These are phyloP conservation scores for Aspergillus hancockii DNA, from an alignment of 495 filamentous ascomycete species.

Conservation along the genomic window DNA sequence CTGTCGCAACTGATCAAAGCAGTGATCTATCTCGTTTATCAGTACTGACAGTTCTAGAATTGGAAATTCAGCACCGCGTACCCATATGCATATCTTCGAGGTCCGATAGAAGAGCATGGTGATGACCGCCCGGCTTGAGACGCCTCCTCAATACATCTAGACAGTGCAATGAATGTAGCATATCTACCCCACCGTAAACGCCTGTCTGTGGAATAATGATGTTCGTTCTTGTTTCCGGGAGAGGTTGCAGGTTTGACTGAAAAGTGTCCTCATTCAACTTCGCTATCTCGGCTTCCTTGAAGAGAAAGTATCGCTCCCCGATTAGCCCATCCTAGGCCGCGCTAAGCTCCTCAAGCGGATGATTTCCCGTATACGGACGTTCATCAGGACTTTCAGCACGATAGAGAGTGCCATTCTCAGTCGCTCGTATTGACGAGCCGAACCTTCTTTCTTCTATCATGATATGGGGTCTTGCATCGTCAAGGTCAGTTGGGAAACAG, in stretches of 20 bases:
- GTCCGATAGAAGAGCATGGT: not conserved
- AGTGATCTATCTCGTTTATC: not conserved
- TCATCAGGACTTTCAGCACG: slow-evolving; percentile 1
- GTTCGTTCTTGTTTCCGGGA: not conserved
- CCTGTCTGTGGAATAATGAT: not conserved
- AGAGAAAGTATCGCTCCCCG: slow-evolving; percentile 1
- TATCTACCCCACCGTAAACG: not conserved
- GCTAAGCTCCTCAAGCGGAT: not conserved
- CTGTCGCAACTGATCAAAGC: slow-evolving; percentile 15
- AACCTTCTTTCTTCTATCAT: not conserved
- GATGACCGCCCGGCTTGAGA: not conserved
- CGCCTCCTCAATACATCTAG: slow-evolving; percentile 1
- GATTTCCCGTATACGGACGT: not conserved
- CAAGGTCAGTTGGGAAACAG: slow-evolving; percentile 4
- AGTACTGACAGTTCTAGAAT: not conserved
- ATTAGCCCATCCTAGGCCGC: not conserved
- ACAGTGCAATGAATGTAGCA: slow-evolving; percentile 8
- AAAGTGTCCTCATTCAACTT: not conserved
- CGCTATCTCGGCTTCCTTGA: not conserved
- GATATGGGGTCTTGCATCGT: slow-evolving; percentile 1
- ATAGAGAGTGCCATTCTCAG: slow-evolving; percentile 4
- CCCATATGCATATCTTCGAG: not conserved
- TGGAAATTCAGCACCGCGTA: not conserved
- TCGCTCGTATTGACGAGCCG: not conserved
- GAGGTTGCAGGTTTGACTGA: not conserved